Base-by-base conservation (phyloP, 192 early-diverging fungal species). In the Coemansia guatemalensis region DNA sequence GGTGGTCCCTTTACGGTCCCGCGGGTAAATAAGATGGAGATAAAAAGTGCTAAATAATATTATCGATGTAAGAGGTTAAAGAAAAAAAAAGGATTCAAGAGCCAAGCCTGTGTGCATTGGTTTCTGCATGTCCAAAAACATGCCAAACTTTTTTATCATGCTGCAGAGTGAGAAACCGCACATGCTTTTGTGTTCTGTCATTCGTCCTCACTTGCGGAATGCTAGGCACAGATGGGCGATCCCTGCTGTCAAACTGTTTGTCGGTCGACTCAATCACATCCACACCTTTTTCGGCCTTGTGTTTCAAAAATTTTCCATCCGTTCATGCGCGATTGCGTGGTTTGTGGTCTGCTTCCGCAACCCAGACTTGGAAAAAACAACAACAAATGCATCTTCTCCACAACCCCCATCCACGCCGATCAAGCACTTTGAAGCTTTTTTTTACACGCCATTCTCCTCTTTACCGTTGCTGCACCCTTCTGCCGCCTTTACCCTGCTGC, bases 1-100 rank as follows among this genome's bases (percentile, higher is more conserved):
- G 39, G 14, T 47, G 39, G 25, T 58, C 22, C 32, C 57, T 25
- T 8, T 62, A 29, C 17, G 29, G 39, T 17, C 0, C 14, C 18
- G 25, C 35, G 60, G 60, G 30, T 49, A 56, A 21, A 56, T 56
- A 55, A 48, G n/a, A 58, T 17, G 57, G 25, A 21, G 25, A 25
- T 44, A 41, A 58, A 41, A 58, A 41, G 39, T 23, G 23, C 21
- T 21, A 23, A 58, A 58, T 58, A 53, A 53, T 44, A 30, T 33
- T 56, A 56, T 56, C 27, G 20, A 24, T 26, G 9, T 30, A 21
- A 26, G 25, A 26, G 18, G 23, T 56, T 22, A 39, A 58, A 57
- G 21, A n/a, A 27, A 50, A 60, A 60, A 24, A 29, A 44, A 17
- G 39, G 9, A 44, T 44, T 44, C 14, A 9, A 44, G 39, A 44